These are phyloP conservation scores for Penicillium diatomitis DNA, from an alignment of 495 filamentous ascomycete species.

Conservation along the genomic window DNA sequence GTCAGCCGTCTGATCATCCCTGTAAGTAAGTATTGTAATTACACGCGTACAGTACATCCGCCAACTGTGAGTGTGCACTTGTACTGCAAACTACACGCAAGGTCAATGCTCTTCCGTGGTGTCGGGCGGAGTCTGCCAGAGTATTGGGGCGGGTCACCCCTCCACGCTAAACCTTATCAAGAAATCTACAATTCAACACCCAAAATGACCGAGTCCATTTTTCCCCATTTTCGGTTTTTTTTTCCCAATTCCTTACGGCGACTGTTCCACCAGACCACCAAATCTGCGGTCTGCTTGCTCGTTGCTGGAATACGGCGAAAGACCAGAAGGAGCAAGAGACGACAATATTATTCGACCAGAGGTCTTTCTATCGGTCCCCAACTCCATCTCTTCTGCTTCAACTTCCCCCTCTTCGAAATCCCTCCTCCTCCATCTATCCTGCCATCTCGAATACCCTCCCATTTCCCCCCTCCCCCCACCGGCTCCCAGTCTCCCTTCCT, in stretches of 20 bases:
- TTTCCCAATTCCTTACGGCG: slow-evolving; percentile 3
- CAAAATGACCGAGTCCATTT: background rate
- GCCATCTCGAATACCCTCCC: too few relatives aligned
- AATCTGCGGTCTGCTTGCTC: slow-evolving; percentile 2
- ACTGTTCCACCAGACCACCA: slow-evolving; percentile 6
- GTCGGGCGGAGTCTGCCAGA: slow-evolving; percentile 1
- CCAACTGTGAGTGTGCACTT: too few relatives aligned
- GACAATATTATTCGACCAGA: too few relatives aligned
- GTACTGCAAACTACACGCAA: background rate
- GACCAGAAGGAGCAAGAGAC: too few relatives aligned
- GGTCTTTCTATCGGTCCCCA: background rate
- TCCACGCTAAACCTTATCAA: slow-evolving; percentile 15
- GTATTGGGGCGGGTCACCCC: slow-evolving; percentile 13
- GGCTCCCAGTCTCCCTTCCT: too few relatives aligned
- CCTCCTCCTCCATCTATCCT: background rate
- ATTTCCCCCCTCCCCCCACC: too few relatives aligned
- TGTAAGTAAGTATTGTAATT: too few relatives aligned
- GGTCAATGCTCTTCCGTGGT: background rate
- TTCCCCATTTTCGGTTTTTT: background rate
- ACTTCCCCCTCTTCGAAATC: background rate
- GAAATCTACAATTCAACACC: slow-evolving; percentile 19
- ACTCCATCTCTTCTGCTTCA: slow-evolving; percentile 3
- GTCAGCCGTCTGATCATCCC: too few relatives aligned
- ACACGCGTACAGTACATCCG: background rate
- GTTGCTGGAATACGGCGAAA: background rate